Evolutionary conservation across 139 green algal genomes (phyloP), one percentile per base, ranked within the genome.

Genomic region (Edaphochlamys debaryana): DNA sequence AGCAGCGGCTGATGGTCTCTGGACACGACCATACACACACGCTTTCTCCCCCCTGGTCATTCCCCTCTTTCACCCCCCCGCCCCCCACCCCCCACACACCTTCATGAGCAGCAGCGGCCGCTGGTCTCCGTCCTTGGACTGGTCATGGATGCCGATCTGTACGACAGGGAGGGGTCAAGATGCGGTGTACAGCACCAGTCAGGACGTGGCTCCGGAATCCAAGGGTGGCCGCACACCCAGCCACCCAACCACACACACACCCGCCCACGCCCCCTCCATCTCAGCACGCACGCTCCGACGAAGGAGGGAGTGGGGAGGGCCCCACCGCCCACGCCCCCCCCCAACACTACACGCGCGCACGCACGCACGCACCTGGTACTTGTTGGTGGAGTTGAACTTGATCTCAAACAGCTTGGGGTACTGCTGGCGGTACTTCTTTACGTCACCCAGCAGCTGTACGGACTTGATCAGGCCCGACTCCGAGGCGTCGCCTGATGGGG

Each of bases 341-440:
- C n/a, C 25, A 36, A 15, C 67, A 17, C 36, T 23, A 15, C 34
- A 34, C 38, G 22, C 67, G 29, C 30, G 22, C 30, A 23, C 41
- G n/a, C 27, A 7, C 68, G 5, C 15, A 32, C 70, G 93, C 56
- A 98, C 80, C 82, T 93, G 89, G 92, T 95, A 98, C 88, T 98
- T 98, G 90, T 98, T 98, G 56, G 90, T 92, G 41, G 88, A 94
- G 87, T 98, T 98, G 90, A 98, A 98, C n/a, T 89, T 89, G 68
- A 93, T 98, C 68, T 98, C 95, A 79, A 97, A 97, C 7, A 98
- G 74, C 89, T 91, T 97, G 50, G 93, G 92, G 86, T 90, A 91
- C 29, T 69, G 68, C 1, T 19, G 22, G 52, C 95, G 79, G 71
- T 82, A 72, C 81, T 82, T 8, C 30, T 88, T 78, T 22, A 93